Evolutionary conservation across 495 filamentous ascomycete species (phyloP).

Genomic region (Extremus antarcticus): DNA sequence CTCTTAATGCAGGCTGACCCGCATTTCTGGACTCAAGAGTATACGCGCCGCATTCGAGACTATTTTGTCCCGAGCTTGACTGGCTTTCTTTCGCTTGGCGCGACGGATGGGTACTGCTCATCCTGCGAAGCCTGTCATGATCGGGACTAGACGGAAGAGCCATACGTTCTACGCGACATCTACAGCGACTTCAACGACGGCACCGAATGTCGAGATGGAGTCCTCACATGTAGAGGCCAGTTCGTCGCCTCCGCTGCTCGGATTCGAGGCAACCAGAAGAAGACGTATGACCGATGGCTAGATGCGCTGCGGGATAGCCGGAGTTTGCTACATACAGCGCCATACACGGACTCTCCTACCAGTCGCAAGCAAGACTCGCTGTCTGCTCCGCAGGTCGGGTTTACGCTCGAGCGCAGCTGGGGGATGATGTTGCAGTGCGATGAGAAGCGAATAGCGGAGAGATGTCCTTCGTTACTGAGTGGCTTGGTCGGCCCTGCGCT

Average conservation of each 20-base stretch:
- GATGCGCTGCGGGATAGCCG: conserved; percentile 27
- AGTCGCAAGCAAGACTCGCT: conserved; percentile 25
- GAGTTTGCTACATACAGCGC: background rate
- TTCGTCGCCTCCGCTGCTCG: conserved; percentile 35
- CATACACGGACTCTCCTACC: background rate
- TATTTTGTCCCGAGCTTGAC: conserved; percentile 32
- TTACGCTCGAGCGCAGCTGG: conserved; percentile 37
- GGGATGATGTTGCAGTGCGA: conserved; percentile 33
- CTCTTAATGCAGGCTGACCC: conserved; percentile 38
- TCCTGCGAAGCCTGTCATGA: conserved; percentile 31
- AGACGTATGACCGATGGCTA: conserved; percentile 27
- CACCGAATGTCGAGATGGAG: conserved; percentile 17
- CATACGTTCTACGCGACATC: conserved; percentile 23
- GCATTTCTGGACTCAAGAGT: conserved; percentile 26
- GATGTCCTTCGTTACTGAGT: conserved; percentile 31
- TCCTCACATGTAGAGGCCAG: conserved; percentile 36
- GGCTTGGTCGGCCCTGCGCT: conserved; percentile 14
- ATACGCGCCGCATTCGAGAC: conserved; percentile 30
- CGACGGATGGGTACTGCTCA: conserved; percentile 24
- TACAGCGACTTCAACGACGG: conserved; percentile 19
- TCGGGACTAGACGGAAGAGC: conserved; percentile 28
- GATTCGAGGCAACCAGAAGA: conserved; percentile 28
- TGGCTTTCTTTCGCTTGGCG: conserved; percentile 34
- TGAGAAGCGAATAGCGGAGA: conserved; percentile 24
- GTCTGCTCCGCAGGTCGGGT: conserved; percentile 33